Base-by-base conservation (phyloP, 306 rosid genomes). In the Trichosanthes cucumerina region DNA sequence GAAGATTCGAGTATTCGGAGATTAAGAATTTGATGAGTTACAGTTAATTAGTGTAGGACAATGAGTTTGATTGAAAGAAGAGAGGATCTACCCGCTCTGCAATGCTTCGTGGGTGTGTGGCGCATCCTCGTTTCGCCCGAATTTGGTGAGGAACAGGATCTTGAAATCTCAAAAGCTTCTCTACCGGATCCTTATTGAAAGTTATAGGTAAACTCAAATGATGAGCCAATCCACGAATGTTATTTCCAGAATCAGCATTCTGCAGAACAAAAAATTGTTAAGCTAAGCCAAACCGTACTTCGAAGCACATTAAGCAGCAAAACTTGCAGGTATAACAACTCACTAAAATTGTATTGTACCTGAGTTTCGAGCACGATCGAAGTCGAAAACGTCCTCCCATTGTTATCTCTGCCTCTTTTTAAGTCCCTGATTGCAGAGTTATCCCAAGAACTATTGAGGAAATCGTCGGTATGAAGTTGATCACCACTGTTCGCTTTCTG, bases 81-180 rank as follows among this genome's bases (percentile, higher is more conserved):
- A 50, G 47, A 81, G 43, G 16, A 56, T 24, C 49, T 76, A 79
- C 98, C 93, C 98, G 86, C 84, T 93, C 98, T 34, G 98, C 98
- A 78, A 93, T 91, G 90, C 97, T 93, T 82, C 98, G 87, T 2
- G 98, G 98, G 77, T 93, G 98, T 58, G 98, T 93, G 71, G 98
- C 98, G 18, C 85, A 93, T 73, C 98, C 98, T 86, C 98, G 79
- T 86, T 93, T 93, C 36, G 98, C 98, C 60, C 98, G 86, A 80
- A 81, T 83, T 87, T 91, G 90, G 79, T 93, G 89, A 74, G 91
- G 97, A 73, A 87, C 88, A 4, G 92, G 82, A 46, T 83, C 92
- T 85, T 90, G 90, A 80, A 86, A 69, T 38, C 87, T 90, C 62
- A 90, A 84, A 41, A 81, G 77, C 83, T 85, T 93, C 70, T 93